Evolutionary conservation across 768 basidiomycete genomes (phyloP).

Genomic region (Lactarius deliciosus): DNA sequence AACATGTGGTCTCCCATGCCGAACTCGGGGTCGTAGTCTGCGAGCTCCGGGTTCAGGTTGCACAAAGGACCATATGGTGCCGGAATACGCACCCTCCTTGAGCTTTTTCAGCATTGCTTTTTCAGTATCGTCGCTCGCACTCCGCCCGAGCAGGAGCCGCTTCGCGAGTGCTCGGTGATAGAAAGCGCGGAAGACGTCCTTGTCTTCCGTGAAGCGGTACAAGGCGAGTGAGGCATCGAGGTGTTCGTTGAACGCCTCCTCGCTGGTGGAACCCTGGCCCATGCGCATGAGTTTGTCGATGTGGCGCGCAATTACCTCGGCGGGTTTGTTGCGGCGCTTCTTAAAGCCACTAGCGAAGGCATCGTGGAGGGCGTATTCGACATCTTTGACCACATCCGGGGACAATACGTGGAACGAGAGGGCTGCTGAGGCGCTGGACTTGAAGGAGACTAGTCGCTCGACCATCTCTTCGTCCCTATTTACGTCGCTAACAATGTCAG

Average conservation of each 20-base stretch:
- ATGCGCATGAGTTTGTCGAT: constrained; percentile 84
- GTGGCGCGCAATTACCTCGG: constrained; percentile 91
- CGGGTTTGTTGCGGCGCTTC: constrained; percentile 75
- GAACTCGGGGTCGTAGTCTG: constrained; percentile 95
- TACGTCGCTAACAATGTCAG: constrained; percentile 62
- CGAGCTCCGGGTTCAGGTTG: background rate
- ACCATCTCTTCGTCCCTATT: constrained; percentile 77
- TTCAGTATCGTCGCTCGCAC: constrained; percentile 87
- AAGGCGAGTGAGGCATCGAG: constrained; percentile 69
- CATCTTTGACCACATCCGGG: constrained; percentile 42
- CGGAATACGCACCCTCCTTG: constrained; percentile 55
- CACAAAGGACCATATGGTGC: background rate
- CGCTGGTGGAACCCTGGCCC: constrained; percentile 71
- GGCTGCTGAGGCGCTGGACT: constrained; percentile 52
- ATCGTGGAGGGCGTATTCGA: constrained; percentile 65
- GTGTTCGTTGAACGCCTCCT: constrained; percentile 58
- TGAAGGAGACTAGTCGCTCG: constrained; percentile 64
- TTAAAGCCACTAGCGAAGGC: constrained; percentile 77
- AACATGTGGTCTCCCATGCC: constrained; percentile 96
- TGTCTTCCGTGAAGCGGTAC: constrained; percentile 87
- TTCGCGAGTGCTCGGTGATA: constrained; percentile 89
- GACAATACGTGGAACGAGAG: constrained; percentile 53
- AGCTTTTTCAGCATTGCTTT: constrained; percentile 80
- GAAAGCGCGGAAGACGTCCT: constrained; percentile 92
- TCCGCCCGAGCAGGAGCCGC: constrained; percentile 77